Evolutionary conservation across 2,329 filamentous ascomycete genomes (phyloP).

Genomic region (Fusarium cicatricum): DNA sequence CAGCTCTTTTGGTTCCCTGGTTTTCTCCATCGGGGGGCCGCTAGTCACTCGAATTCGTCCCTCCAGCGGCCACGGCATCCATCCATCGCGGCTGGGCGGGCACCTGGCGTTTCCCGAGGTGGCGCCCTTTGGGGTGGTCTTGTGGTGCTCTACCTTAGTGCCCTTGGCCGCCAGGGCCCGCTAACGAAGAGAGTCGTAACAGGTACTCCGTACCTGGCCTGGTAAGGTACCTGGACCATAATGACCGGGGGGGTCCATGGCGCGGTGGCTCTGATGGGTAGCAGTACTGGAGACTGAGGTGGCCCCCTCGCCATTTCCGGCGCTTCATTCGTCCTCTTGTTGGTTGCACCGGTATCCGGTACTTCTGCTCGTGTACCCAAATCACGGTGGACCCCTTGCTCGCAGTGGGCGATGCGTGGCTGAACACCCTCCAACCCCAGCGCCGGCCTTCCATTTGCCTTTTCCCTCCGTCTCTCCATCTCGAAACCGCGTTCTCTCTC

Average conservation of each 20-base stretch:
- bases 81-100: constrained; percentile 21
- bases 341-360: constrained; percentile 32
- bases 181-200: constrained; percentile 3
- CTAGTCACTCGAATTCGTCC: constrained; percentile 24
- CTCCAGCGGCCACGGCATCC: constrained; percentile 8
- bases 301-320: constrained; percentile 33
- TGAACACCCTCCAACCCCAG: constrained; percentile 38
- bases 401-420: constrained; percentile 36
- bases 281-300: constrained; percentile 32
- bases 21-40: constrained; percentile 27
- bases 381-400: constrained; percentile 38
- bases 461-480: constrained; percentile 41
- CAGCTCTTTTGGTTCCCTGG: constrained; percentile 25
- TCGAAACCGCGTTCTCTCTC: constrained; percentile 41
- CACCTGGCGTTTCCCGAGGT: constrained; percentile 28
- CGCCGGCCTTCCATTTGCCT: constrained; percentile 30
- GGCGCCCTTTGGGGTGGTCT: too few relatives aligned
- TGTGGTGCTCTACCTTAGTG: too few relatives aligned
- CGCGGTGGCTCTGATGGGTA: constrained; percentile 27
- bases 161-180: constrained; percentile 17
- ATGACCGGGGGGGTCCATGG: constrained; percentile 18
- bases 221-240: constrained; percentile 11
- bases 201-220: constrained; percentile 25
- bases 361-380: constrained; percentile 25
- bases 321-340: constrained; percentile 14